phyloP scores from a whole-genome alignment of 148 eudicot genomes.

The Diospyros kaki region DNA sequence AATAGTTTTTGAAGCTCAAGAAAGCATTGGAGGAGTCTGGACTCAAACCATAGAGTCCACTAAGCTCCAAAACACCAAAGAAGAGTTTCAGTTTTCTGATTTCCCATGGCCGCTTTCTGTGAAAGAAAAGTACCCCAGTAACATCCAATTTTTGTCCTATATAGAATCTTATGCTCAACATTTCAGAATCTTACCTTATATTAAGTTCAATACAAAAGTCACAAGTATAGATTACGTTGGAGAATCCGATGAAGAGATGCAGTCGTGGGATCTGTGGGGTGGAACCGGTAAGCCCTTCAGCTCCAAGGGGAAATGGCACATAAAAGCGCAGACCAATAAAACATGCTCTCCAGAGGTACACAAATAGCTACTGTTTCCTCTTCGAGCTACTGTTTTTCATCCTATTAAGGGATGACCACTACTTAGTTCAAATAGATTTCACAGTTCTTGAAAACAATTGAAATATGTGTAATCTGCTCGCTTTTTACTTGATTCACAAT shows the following conservation, averaged over 20 bases:
- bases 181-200: constrained; percentile 15
- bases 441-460: background rate
- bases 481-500: background rate
- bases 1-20: constrained; percentile 23
- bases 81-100: constrained; percentile 28
- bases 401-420: background rate
- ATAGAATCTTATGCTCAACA: constrained; percentile 23
- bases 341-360: constrained; percentile 9
- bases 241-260: constrained; percentile 13
- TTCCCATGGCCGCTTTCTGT: constrained; percentile 36
- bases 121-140: constrained; percentile 13
- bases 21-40: constrained; percentile 39
- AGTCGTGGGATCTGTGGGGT: constrained; percentile 24
- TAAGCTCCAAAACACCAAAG: constrained; percentile 31
- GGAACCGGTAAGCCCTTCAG: constrained; percentile 27
- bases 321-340: constrained; percentile 3
- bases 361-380: background rate
- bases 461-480: background rate
- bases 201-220: constrained; percentile 29
- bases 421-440: background rate
- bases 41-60: constrained; percentile 26
- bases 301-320: constrained; percentile 28
- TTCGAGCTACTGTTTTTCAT: background rate
- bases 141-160: constrained; percentile 26
- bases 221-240: constrained; percentile 11